Base-by-base conservation (phyloP, 169 alveolate genomes). In the Cyclospora cayetanensis region DNA sequence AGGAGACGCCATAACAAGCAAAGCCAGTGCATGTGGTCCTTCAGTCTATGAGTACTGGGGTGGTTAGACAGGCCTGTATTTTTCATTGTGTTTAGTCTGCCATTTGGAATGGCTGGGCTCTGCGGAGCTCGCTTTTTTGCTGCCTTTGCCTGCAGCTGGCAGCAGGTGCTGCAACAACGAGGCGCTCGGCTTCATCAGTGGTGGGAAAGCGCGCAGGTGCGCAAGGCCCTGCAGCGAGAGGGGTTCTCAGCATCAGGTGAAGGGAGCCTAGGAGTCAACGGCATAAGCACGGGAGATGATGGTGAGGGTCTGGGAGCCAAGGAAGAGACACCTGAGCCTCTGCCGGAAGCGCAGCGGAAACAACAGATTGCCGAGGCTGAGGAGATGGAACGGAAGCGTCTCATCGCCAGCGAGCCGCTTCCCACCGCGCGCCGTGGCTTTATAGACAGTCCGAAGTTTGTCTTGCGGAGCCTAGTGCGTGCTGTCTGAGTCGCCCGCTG, bases 81-180 rank as follows among this genome's bases (percentile, higher is more conserved):
- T n/a, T n/a, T n/a, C n/a, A n/a, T n/a, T n/a, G n/a, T n/a, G n/a
- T n/a, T n/a, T n/a, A n/a, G n/a, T n/a, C n/a, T n/a, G n/a, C n/a
- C n/a, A n/a, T n/a, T n/a, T n/a, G n/a, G n/a, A n/a, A n/a, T n/a
- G n/a, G n/a, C n/a, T n/a, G n/a, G n/a, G n/a, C n/a, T n/a, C n/a
- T n/a, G n/a, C n/a, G n/a, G n/a, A n/a, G n/a, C n/a, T n/a, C n/a
- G n/a, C n/a, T n/a, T n/a, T n/a, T n/a, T n/a, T n/a, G n/a, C n/a
- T n/a, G n/a, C n/a, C n/a, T n/a, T n/a, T n/a, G 31, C 20, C 41
- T 80, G 41, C 55, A 80, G 90, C 77, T 80, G 90, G 90, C 74
- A 35, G 76, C 52, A 55, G 27, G 90, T 80, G 35, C 74, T 80
- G 41, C 77, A 80, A 39, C 77, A 63, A 29, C 90, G 90, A 4